phyloP scores from a whole-genome alignment of 441 rosid genomes.

The Manihot esculenta region DNA sequence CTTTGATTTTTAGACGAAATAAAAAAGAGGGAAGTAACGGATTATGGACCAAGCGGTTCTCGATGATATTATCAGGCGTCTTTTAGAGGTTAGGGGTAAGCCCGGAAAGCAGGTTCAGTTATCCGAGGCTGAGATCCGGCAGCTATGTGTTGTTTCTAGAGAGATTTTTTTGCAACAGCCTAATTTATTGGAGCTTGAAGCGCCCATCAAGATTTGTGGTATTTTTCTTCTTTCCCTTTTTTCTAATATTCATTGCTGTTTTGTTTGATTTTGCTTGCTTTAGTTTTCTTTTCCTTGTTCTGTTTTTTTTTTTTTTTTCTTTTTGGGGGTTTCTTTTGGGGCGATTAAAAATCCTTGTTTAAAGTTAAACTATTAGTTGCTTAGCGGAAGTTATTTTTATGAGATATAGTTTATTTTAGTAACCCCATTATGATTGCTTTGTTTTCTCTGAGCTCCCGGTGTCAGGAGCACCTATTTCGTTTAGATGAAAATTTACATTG shows the following conservation, averaged over 20 bases:
- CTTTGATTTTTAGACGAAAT: background rate
- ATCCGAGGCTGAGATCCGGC: slow-evolving; percentile 75
- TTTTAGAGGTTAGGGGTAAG: slow-evolving; percentile 53
- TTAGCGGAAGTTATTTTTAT: background rate
- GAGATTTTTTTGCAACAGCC: slow-evolving; percentile 66
- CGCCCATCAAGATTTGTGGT: slow-evolving; percentile 80
- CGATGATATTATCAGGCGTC: slow-evolving; percentile 61
- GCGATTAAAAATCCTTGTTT: background rate
- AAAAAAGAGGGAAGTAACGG: background rate
- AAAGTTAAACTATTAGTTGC: background rate
- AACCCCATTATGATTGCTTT: background rate
- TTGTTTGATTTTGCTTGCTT: background rate
- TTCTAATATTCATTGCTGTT: background rate
- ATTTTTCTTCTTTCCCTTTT: background rate
- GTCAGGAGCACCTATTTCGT: background rate
- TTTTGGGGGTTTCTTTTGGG: no score
- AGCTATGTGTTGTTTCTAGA: slow-evolving; percentile 47
- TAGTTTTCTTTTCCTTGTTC: background rate
- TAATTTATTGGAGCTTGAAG: slow-evolving; percentile 67
- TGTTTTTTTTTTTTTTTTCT: background rate
- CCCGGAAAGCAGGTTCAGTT: slow-evolving; percentile 75
- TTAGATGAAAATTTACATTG: background rate
- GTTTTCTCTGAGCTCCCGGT: background rate
- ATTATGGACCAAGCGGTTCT: slow-evolving; percentile 53
- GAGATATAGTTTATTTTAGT: background rate